phyloP scores from a whole-genome alignment of 495 filamentous ascomycete species.

The Penicillium angulare region DNA sequence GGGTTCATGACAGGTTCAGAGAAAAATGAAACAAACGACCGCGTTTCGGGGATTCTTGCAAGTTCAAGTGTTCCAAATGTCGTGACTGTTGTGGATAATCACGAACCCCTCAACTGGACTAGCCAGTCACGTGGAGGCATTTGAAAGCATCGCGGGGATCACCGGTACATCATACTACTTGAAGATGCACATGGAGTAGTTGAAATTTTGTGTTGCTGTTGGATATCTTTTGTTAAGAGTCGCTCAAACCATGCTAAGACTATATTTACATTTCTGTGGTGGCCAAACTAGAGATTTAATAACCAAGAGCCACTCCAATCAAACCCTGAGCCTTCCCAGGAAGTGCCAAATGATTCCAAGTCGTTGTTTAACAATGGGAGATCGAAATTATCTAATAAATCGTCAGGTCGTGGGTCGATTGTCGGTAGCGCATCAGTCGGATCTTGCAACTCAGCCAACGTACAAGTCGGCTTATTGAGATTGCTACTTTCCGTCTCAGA shows the following conservation, averaged over 20 bases:
- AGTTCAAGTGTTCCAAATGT: neutral
- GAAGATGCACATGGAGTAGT: too few species aligned
- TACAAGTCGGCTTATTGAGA: slow-evolving; percentile 12
- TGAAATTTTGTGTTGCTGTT: too few species aligned
- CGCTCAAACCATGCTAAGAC: slow-evolving; percentile 50
- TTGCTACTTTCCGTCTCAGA: slow-evolving; percentile 2
- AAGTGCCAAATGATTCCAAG: slow-evolving; percentile 21
- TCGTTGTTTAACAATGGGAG: slow-evolving; percentile 16
- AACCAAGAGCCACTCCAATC: slow-evolving; percentile 33
- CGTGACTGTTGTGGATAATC: slow-evolving; percentile 1
- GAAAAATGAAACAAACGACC: neutral
- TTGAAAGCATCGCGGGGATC: too few species aligned
- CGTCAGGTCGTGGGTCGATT: slow-evolving; percentile 13
- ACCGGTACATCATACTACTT: too few species aligned
- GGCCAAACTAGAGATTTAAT: slow-evolving; percentile 12
- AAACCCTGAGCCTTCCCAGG: slow-evolving; percentile 29
- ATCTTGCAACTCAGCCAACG: slow-evolving; percentile 23
- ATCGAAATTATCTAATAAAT: slow-evolving; percentile 8
- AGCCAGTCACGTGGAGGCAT: neutral
- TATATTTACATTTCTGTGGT: slow-evolving; percentile 8
- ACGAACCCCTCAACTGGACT: slow-evolving; percentile 1
- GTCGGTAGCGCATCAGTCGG: slow-evolving; percentile 5
- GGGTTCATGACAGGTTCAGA: neutral
- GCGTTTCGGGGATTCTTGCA: neutral
- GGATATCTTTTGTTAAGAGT: too few species aligned